phyloP scores from a whole-genome alignment of 176 grass and related monocot species.

The Zizania latifolia region DNA sequence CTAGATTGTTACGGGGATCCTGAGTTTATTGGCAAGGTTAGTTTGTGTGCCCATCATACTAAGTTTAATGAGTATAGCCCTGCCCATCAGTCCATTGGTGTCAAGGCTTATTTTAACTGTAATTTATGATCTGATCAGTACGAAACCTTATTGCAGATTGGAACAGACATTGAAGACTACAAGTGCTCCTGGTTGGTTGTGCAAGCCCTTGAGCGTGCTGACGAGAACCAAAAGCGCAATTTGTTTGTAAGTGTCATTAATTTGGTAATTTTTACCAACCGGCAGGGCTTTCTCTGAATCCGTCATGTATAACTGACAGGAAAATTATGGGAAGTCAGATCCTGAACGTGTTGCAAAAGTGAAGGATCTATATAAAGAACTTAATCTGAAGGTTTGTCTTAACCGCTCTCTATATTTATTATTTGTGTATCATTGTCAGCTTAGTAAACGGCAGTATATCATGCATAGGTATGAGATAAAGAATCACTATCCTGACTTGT shows the following conservation, averaged over 20 bases:
- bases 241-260: conserved; percentile 51
- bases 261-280: conserved; percentile 10
- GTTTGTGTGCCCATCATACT: neutral
- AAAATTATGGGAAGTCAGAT: conserved; percentile 86
- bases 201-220: conserved; percentile 68
- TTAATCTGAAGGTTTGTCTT: conserved; percentile 74
- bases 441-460: neutral
- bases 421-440: conserved; percentile 5
- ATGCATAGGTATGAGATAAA: neutral
- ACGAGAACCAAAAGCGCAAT: conserved; percentile 53
- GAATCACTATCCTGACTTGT: neutral
- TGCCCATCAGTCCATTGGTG: neutral
- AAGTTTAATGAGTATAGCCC: neutral
- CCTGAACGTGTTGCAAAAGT: conserved; percentile 81
- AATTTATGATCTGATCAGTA: conserved; percentile 11
- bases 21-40: conserved; percentile 86
- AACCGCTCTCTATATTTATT: conserved; percentile 10
- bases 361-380: conserved; percentile 83
- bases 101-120: conserved; percentile 14
- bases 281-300: neutral
- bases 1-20: conserved; percentile 97
- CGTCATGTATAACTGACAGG: conserved; percentile 33
- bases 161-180: conserved; percentile 95
- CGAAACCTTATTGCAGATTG: conserved; percentile 61
- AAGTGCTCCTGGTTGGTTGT: conserved; percentile 99